Base-by-base conservation (phyloP, 2,329 filamentous ascomycete species). In the Pseudocercospora vitis region DNA sequence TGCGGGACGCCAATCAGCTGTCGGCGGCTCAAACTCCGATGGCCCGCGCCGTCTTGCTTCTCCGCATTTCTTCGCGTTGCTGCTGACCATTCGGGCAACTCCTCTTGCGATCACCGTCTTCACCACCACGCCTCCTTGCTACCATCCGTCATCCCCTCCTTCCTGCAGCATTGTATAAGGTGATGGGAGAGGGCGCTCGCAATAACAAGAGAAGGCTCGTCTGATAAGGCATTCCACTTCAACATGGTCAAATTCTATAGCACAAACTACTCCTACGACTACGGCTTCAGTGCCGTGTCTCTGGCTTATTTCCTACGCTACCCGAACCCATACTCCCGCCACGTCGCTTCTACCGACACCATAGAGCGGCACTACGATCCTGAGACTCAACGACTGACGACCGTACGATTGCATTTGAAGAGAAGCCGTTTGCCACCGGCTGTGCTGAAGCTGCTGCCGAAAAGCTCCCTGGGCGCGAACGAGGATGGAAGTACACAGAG, bases 281-380 rank as follows among this genome's bases (percentile, higher is more conserved):
- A 92, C 73, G 86, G 87, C 45, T 92, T 92, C 76, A 85, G 88
- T 58, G 88, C 88, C 70, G 89, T 94, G 58, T 90, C 88, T 45
- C 85, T 94, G 71, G 89, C 89, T 74, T 94, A 90, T 80, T 94
- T 92, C 74, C 85, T 94, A 46, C 88, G 89, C 61, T 94, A 94
- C 74, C 90, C 88, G 61, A 94, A 92, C 68, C 89, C 89, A 5
- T 91, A 92, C 75, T 86, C 85, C 61, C 84, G 82, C 59, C 89
- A 94, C 75, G 89, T 94, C 49, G 77, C 91, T 64, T 89, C 87
- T 68, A 91, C 88, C 71, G 89, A 94, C 72, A 90, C 88, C 65
- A 89, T 94, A 70, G 82, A 83, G 45, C 86, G 84, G 60, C 77
- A 81, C 70, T 82, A 89, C 72, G 88, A 92, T 71, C 79, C 85